phyloP scores from a whole-genome alignment of 78 protist species.

The Anaeramoeba flamelloides region DNA sequence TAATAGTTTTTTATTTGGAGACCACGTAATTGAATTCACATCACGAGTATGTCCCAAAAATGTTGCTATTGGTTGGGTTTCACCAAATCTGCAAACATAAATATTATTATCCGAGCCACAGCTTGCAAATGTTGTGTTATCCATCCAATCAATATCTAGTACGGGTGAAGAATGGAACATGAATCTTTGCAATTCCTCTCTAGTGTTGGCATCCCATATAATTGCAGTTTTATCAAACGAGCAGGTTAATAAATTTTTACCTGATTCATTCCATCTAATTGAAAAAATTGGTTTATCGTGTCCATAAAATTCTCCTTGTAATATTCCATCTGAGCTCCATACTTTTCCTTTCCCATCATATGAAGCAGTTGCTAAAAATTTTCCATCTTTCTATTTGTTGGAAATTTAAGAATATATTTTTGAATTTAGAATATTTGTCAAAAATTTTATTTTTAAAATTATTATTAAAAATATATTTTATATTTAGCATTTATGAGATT shows the following conservation, averaged over 20 bases:
- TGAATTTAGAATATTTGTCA: too few relatives aligned
- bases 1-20: constrained; percentile 54
- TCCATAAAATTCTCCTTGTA: constrained; percentile 25
- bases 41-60: constrained; percentile 68
- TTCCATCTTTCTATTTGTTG: too few relatives aligned
- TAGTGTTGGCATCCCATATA: constrained; percentile 67
- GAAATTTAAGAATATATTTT: too few relatives aligned
- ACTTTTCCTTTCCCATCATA: constrained; percentile 72
- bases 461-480: too few relatives aligned
- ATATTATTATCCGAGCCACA: constrained; percentile 25
- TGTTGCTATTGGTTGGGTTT: constrained; percentile 25
- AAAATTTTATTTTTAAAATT: too few relatives aligned
- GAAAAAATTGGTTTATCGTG: constrained; percentile 73
- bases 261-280: constrained; percentile 63
- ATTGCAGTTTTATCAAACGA: constrained; percentile 64
- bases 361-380: constrained; percentile 68
- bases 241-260: constrained; percentile 48
- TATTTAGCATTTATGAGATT: too few relatives aligned
- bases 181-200: constrained; percentile 33
- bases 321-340: constrained; percentile 30
- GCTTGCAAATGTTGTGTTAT: constrained; percentile 22
- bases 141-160: constrained; percentile 76
- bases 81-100: constrained; percentile 53
- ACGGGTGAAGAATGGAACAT: constrained; percentile 51
- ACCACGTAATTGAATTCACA: constrained; percentile 72